phyloP scores from a whole-genome alignment of 75 land plant genomes.

The Adiantum capillusveneris region DNA sequence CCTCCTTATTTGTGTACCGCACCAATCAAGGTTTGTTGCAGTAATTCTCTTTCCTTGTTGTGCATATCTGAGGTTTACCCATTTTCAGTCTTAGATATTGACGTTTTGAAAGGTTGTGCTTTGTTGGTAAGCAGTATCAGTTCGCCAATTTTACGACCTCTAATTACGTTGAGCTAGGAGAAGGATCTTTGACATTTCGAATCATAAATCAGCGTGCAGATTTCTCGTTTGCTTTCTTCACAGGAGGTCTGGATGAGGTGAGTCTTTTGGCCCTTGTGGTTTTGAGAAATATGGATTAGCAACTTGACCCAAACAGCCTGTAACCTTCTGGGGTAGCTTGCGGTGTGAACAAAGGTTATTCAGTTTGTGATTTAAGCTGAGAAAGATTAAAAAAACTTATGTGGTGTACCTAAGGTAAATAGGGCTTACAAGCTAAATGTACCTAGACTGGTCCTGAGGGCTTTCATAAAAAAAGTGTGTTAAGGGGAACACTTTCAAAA shows the following conservation, averaged over 20 bases:
- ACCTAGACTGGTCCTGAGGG: too few relatives aligned
- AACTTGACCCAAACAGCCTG: neutral
- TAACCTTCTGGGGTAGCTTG: neutral
- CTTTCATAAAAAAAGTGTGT: too few relatives aligned
- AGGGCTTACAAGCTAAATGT: too few relatives aligned
- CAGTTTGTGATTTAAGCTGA: neutral
- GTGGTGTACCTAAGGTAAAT: neutral
- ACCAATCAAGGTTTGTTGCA: conserved; percentile 24
- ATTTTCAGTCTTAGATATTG: too few relatives aligned
- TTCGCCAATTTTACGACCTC: conserved; percentile 66
- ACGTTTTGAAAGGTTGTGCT: too few relatives aligned
- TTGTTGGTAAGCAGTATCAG: conserved; percentile 92
- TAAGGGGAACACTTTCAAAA: too few relatives aligned
- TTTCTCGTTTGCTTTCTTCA: conserved; percentile 81
- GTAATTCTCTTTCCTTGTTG: too few relatives aligned
- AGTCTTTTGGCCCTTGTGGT: conserved; percentile 4
- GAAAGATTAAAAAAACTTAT: neutral
- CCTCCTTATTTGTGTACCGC: conserved; percentile 20
- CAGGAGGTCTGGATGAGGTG: conserved; percentile 76
- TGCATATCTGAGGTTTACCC: too few relatives aligned
- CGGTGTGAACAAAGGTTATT: neutral
- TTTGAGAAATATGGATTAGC: neutral
- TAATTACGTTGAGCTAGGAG: conserved; percentile 47
- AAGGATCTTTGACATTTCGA: conserved; percentile 59
- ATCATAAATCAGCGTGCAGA: conserved; percentile 85